Evolutionary conservation across 805 yeast species (phyloP).

Genomic region (Torulaspora microellipsoides): DNA sequence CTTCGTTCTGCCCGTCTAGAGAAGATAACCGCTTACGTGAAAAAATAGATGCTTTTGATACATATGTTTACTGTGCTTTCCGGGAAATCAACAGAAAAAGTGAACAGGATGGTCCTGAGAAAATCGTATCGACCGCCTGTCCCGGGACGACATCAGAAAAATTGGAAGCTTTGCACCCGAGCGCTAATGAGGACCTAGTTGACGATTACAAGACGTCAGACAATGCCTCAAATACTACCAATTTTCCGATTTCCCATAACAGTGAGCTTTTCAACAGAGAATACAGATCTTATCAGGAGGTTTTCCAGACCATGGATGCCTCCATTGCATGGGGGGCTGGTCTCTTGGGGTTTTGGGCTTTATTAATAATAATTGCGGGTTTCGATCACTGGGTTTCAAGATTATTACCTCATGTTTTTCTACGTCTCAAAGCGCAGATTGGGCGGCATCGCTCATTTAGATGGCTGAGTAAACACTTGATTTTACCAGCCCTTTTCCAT

Average conservation of each 20-base stretch:
- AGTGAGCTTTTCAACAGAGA: constrained; percentile 26
- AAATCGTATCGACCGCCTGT: constrained; percentile 30
- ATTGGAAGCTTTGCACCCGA: constrained; percentile 37
- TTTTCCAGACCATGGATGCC: constrained; percentile 32
- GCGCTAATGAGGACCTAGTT: constrained; percentile 41
- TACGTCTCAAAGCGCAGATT: constrained; percentile 30
- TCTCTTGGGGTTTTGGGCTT: constrained; percentile 46
- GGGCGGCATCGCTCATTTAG: constrained; percentile 10
- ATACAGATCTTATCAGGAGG: constrained; percentile 24
- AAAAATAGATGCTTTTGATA: constrained; percentile 30
- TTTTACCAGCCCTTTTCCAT: constrained; percentile 18
- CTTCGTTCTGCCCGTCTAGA: no score
- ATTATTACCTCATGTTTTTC: constrained; percentile 38
- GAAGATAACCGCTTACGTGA: constrained; percentile 25
- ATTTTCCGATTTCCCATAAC: constrained; percentile 37
- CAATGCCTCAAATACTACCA: constrained; percentile 31
- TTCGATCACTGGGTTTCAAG: constrained; percentile 40
- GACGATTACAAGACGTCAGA: constrained; percentile 32
- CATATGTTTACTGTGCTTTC: constrained; percentile 30
- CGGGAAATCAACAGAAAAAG: constrained; percentile 11
- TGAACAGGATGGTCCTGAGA: constrained; percentile 14
- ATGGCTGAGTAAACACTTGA: constrained; percentile 15
- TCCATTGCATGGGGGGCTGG: constrained; percentile 47
- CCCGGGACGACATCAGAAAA: constrained; percentile 34
- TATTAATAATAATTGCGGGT: constrained; percentile 40